Percentiles rank a stretch among this genome's conserved stretches.
phyloP scores from a whole-genome alignment of 805 yeast genomes.

The Candida anglica region DNA sequence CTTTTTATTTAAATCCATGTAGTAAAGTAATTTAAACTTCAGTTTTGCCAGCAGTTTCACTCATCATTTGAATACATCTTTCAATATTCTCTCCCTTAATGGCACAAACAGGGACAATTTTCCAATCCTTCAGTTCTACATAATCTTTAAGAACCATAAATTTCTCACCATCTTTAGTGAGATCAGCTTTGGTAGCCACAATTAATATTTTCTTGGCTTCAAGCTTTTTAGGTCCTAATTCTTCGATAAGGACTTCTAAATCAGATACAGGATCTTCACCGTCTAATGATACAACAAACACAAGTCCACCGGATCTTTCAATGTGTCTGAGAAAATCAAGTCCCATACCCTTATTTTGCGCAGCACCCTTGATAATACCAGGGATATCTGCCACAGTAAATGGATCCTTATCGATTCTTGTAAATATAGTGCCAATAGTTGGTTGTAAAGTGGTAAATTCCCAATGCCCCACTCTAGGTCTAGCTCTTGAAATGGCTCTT shows the following conservation, averaged over 20 bases:
- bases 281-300: slow-evolving; percentile 80
- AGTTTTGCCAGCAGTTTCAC: slow-evolving; percentile 52
- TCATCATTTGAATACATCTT: slow-evolving; percentile 67
- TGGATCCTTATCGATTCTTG: slow-evolving; percentile 58
- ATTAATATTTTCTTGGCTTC: slow-evolving; percentile 62
- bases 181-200: slow-evolving; percentile 93
- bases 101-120: slow-evolving; percentile 83
- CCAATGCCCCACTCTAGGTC: slow-evolving; percentile 94
- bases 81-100: slow-evolving; percentile 68
- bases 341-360: slow-evolving; percentile 86
- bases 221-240: slow-evolving; percentile 65
- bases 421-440: slow-evolving; percentile 78
- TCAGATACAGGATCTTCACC: slow-evolving; percentile 63
- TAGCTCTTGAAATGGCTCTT: slow-evolving; percentile 82
- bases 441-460: slow-evolving; percentile 94
- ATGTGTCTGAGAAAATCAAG: slow-evolving; percentile 87
- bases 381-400: slow-evolving; percentile 98
- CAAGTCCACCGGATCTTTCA: slow-evolving; percentile 87
- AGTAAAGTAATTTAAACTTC: no score
- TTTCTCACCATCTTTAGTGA: slow-evolving; percentile 48
- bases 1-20: no score
- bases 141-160: slow-evolving; percentile 43
- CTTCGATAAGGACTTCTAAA: slow-evolving; percentile 56
- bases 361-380: slow-evolving; percentile 89
- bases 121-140: slow-evolving; percentile 52